Conservation (phyloP, 1,284 basidiomycete genomes). For the Irpex lacteus region DNA sequence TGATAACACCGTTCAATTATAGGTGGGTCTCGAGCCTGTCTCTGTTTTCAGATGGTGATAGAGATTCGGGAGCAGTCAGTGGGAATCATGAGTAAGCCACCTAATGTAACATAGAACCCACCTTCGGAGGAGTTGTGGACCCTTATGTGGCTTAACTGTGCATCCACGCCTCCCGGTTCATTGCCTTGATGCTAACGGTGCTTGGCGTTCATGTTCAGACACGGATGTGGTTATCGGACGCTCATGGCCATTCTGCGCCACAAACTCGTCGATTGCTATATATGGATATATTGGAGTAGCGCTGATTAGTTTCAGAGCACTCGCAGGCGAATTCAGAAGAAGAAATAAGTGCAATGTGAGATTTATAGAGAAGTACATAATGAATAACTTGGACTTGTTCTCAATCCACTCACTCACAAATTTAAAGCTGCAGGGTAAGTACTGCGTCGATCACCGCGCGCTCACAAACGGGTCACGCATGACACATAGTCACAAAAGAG, state of each 20-base stretch:
- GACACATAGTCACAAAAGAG: too few relatives aligned
- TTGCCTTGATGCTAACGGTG: neutral
- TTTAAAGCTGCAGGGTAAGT: too few relatives aligned
- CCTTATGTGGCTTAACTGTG: neutral
- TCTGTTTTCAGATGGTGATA: neutral
- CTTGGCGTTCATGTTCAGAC: too few relatives aligned
- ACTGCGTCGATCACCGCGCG: too few relatives aligned
- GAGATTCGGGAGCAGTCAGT: neutral
- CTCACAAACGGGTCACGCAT: too few relatives aligned
- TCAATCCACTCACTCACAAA: too few relatives aligned
- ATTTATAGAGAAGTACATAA: too few relatives aligned
- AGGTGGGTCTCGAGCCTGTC: neutral
- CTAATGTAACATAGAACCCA: neutral
- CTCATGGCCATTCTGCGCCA: neutral
- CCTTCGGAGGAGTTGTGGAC: neutral
- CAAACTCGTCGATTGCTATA: neutral
- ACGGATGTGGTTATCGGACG: too few relatives aligned
- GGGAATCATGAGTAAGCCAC: neutral
- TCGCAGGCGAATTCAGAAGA: too few relatives aligned
- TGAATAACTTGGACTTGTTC: too few relatives aligned
- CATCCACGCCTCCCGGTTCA: neutral
- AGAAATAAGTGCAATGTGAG: too few relatives aligned
- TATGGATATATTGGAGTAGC: neutral
- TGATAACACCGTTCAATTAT: neutral
- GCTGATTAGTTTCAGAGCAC: too few relatives aligned